These are phyloP conservation scores for Boletus eberwhitei DNA, from an alignment of 768 basidiomycete genomes.

Conservation along the genomic window DNA sequence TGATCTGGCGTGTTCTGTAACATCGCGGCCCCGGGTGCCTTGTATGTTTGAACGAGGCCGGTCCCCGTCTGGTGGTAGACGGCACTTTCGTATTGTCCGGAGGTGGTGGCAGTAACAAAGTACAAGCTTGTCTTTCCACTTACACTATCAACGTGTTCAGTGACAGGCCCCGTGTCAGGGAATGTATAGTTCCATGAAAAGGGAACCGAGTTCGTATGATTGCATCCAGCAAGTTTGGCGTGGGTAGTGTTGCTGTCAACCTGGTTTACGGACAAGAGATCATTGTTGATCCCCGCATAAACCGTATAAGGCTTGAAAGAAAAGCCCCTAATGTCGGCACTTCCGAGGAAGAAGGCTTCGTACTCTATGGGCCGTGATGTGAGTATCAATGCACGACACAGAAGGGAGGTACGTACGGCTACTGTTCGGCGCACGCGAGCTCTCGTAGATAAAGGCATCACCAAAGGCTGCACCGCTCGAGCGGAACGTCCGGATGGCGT, in stretches of 20 bases:
- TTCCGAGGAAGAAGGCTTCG: conserved; percentile 10
- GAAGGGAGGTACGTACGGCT: neutral
- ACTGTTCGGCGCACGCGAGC: conserved; percentile 3
- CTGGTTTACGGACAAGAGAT: neutral
- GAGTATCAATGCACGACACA: neutral
- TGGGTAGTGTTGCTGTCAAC: conserved; percentile 1
- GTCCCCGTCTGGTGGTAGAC: neutral
- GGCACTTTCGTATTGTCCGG: neutral
- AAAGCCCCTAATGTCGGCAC: conserved; percentile 4
- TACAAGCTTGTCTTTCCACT: conserved; percentile 6
- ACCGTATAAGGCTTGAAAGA: conserved; percentile 5
- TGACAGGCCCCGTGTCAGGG: neutral
- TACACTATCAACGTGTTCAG: conserved; percentile 3
- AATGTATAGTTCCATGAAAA: conserved; percentile 10
- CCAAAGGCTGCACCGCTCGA: neutral
- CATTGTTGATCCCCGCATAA: conserved; percentile 11
- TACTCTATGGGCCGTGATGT: neutral
- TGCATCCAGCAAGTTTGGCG: conserved; percentile 7
- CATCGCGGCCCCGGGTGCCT: neutral
- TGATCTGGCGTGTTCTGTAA: neutral
- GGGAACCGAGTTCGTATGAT: neutral
- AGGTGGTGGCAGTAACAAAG: neutral
- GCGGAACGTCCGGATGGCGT: conserved; percentile 5
- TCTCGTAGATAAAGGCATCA: neutral
- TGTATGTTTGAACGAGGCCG: conserved; percentile 5